Base-by-base conservation (phyloP, 495 filamentous ascomycete genomes). In the Apodospora peruviana region DNA sequence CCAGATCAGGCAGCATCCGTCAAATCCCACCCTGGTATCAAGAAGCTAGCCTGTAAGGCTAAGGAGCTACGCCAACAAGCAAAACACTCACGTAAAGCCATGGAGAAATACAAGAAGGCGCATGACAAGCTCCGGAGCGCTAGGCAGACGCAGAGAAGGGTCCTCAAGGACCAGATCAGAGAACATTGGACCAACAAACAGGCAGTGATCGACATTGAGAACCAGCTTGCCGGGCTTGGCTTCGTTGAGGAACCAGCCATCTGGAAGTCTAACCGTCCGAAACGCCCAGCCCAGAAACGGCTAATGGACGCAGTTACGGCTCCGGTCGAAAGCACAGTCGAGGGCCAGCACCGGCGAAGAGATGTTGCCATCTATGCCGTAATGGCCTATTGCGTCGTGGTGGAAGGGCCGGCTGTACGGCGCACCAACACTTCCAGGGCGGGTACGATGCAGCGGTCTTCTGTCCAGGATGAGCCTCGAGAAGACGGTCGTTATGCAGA, bases 171-270 rank as follows among this genome's bases (percentile, higher is more conserved):
- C 9, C 20, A 40, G 45, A 48, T 48, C 45, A 48, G 45, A 16
- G 45, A 48, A 2, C 2, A 48, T 21, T 48, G 45, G 45, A 48
- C 45, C 36, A 9, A 48, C 12, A 48, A 48, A 40, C 45, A 48
- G 17, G 45, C 45, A 2, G 35, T 48, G 21, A 17, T 48, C 36
- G 35, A 48, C 36, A 48, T 48, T 16, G 35, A 48, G 37, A 9
- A 2, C 45, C 35, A 48, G 17, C 45, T 48, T n/a, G 12, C 8
- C 19, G 35, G 45, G 14, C 45, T 40, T 40, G 45, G 45, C 45
- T 48, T 48, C 9, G 45, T 47, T 27, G 14, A 48, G 36, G 45
- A 48, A 4, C 12, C 36, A 22, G 10, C 45, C 10, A 24, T 41
- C 36, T 16, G 20, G 19, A 17, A 9, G 22, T 48, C 45, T 16